phyloP scores from a whole-genome alignment of 2,329 filamentous ascomycete species.

The Hirsutella thompsonii region DNA sequence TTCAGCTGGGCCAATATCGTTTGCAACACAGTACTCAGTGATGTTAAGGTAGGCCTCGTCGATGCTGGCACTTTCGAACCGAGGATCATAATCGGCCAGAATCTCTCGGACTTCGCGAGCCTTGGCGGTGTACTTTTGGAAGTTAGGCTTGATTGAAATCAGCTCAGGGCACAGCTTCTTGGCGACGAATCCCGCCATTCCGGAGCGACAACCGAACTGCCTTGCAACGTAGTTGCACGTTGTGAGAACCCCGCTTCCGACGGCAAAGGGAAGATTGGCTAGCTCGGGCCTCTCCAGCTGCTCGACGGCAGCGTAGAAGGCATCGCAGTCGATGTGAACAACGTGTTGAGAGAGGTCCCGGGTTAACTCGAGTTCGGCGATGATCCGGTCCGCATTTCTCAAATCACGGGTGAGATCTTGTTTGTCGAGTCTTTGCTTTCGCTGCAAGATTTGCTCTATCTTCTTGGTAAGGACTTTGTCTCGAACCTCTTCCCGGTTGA shows the following conservation, averaged over 20 bases:
- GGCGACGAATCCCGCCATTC: slow-evolving; percentile 93
- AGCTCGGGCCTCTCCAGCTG: slow-evolving; percentile 74
- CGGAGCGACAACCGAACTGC: slow-evolving; percentile 80
- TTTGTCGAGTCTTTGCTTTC: slow-evolving; percentile 63
- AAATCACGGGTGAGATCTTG: slow-evolving; percentile 62
- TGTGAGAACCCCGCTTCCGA: slow-evolving; percentile 56
- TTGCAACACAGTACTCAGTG: slow-evolving; percentile 66
- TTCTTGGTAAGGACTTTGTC: slow-evolving; percentile 77
- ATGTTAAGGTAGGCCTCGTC: slow-evolving; percentile 97
- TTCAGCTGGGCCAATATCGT: slow-evolving; percentile 56
- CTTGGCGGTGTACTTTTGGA: slow-evolving; percentile 82
- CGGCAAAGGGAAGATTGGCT: slow-evolving; percentile 77
- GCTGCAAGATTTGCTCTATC: slow-evolving; percentile 65
- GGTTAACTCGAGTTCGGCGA: slow-evolving; percentile 63
- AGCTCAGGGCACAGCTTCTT: slow-evolving; percentile 86
- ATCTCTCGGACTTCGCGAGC: slow-evolving; percentile 77
- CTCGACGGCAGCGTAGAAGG: slow-evolving; percentile 93
- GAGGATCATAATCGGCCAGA: slow-evolving; percentile 73
- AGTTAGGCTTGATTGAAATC: slow-evolving; percentile 71
- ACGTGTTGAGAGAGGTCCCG: slow-evolving; percentile 76
- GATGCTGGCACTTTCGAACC: slow-evolving; percentile 87
- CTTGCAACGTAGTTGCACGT: slow-evolving; percentile 80
- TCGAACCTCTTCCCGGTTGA: slow-evolving; percentile 75
- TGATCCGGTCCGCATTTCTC: slow-evolving; percentile 66
- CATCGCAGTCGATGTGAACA: slow-evolving; percentile 92